Conservation (phyloP, 2,329 filamentous ascomycete species). For the Ophiostoma ulmi region DNA sequence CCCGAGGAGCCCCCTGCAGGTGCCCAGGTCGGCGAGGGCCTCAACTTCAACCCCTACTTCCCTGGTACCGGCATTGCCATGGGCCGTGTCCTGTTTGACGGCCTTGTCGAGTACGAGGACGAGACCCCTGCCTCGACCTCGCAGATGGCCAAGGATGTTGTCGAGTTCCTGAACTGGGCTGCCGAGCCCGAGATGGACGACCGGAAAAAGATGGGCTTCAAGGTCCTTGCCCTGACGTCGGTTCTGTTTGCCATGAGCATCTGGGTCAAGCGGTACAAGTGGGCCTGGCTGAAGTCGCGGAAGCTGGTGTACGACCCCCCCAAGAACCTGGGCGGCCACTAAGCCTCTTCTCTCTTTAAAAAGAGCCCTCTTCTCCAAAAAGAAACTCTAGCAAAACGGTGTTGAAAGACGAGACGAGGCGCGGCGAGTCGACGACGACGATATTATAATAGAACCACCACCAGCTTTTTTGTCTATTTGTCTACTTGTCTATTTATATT, state of each 20-base stretch:
- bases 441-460: slow-evolving; percentile 13
- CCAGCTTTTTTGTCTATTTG: slow-evolving; percentile 8
- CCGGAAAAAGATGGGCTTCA: slow-evolving; percentile 99
- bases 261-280: slow-evolving; percentile 99
- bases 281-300: slow-evolving; percentile 90
- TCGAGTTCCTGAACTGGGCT: slow-evolving; percentile 98
- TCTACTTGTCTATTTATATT: background rate
- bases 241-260: slow-evolving; percentile 81
- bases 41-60: slow-evolving; percentile 99
- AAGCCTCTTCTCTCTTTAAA: background rate
- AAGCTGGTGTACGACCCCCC: slow-evolving; percentile 88
- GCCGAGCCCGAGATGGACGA: slow-evolving; percentile 99
- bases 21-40: slow-evolving; percentile 73
- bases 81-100: slow-evolving; percentile 97
- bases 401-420: background rate
- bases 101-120: slow-evolving; percentile 96
- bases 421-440: slow-evolving; percentile 7
- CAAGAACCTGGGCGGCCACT: slow-evolving; percentile 32
- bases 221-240: slow-evolving; percentile 77
- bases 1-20: slow-evolving; percentile 93
- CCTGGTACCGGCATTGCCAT: slow-evolving; percentile 98
- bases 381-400: background rate
- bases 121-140: slow-evolving; percentile 89
- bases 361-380: background rate
- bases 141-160: slow-evolving; percentile 99